Evolutionary conservation across 2,329 filamentous ascomycete species (phyloP), one percentile per base, ranked within the genome.

Genomic region (Neofusicoccum sp.): DNA sequence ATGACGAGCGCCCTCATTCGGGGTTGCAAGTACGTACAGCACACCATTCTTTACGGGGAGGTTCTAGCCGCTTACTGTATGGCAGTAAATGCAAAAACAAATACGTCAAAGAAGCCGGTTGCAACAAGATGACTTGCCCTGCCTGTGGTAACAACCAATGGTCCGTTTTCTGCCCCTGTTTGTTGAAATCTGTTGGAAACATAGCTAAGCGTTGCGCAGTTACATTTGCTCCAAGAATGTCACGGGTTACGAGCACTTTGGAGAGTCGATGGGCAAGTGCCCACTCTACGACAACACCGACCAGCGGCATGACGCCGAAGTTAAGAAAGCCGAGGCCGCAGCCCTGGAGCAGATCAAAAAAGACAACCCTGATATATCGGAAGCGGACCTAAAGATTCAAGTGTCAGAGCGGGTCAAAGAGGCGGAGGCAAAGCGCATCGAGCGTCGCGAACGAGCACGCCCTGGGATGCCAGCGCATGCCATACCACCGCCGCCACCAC

Each of bases 111-210:
- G 83, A 87, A 36, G 72, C 78, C 33, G 91, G 91, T 2, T 96
- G 91, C 77, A 96, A 96, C 76, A 93, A 93, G 75, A 90, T 96
- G 84, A 81, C 73, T 0, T 96, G 91, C 71, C 78, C 83, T 0
- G 81, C 82, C n/a, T 87, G 84, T 66, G 62, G 67, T 3, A 80
- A 80, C 44, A 62, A 77, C 6, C 83, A 86, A 72, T 87, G 84
- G 73, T 83, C 80, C 63, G 68, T 75, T 7, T n/a, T 31, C 26
- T 8, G 24, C 28, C n/a, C 24, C 14, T 48, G 14, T 24, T 47
- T 58, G n/a, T 24, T 28, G 48, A 8, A 20, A 20, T 24, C 26
- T 20, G 30, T 28, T 24, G 54, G 41, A 82, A 84, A 45, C 0
- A 84, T 14, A 16, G 12, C 43, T 9, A 30, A 89, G 87, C 69